phyloP scores from a whole-genome alignment of 345 rosid genomes.

The Salix suchowensis region DNA sequence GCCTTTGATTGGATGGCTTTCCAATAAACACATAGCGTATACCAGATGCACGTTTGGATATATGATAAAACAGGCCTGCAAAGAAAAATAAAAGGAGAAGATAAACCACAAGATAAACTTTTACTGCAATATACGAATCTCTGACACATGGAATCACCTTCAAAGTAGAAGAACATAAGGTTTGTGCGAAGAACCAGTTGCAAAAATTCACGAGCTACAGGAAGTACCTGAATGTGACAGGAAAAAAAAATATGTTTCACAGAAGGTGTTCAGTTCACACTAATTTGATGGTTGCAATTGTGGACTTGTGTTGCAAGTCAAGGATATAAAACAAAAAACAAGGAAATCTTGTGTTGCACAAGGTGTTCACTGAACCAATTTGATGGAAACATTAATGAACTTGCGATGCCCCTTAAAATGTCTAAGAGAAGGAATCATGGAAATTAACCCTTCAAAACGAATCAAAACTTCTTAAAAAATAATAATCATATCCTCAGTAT shows the following conservation, averaged over 20 bases:
- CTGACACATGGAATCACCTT: conserved; percentile 52
- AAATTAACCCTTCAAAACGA: not conserved
- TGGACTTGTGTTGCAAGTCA: no score
- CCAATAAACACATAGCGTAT: conserved; percentile 86
- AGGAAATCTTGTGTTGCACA: not conserved
- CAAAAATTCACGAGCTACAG: conserved; percentile 70
- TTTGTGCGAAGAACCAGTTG: conserved; percentile 81
- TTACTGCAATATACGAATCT: conserved; percentile 5
- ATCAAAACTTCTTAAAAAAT: not conserved
- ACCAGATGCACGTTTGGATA: conserved; percentile 83
- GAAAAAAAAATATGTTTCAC: not conserved
- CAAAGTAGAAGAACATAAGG: conserved; percentile 94
- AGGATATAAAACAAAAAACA: no score
- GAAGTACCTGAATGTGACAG: conserved; percentile 52
- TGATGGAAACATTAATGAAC: not conserved
- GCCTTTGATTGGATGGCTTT: conserved; percentile 87
- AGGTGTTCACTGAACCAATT: not conserved
- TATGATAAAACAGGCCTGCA: conserved; percentile 84
- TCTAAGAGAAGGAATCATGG: not conserved
- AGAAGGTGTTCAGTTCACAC: not conserved
- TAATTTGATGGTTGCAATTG: no score
- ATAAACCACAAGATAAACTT: not conserved
- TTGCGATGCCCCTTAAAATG: not conserved
- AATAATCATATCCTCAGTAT: not conserved
- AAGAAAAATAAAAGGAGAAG: not conserved